Evolutionary conservation across 345 rosid species (phyloP), one percentile per base, ranked within the genome.

Genomic region (Dipteronia sinensis): DNA sequence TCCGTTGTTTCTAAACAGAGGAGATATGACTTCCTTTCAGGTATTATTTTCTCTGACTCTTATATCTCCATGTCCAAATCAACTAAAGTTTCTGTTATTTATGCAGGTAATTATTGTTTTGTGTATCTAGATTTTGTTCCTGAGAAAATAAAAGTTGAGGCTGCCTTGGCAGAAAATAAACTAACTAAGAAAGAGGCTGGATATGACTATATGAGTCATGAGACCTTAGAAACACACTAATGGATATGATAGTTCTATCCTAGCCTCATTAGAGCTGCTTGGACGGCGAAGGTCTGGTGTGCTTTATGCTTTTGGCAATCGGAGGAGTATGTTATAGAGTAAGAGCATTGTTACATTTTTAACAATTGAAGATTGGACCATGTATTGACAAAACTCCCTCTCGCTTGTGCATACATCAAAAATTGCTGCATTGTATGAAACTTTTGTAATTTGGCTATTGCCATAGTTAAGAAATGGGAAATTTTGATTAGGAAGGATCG

Each of bases 21-120:
- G 72, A 86, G 88, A 87, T 91, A 90, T 12, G 95, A 93, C 80
- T 95, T 95, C 76, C 93, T 86, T 86, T 89, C 93, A 40, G 97
- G 98, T 94, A 83, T 7, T 61, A 38, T 38, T 31, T 17, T 29
- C 53, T 77, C 59, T 15, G 22, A 55, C 17, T 29, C 27, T 0
- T 34, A 53, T 7, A 7, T 75, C 53, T 38, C 19, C 12, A 47
- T 53, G 31, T 20, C 25, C 1, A 31, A 47, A 38, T n/a, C 42
- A 53, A n/a, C 2, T 17, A 62, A 63, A 19, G 34, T 65, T 65
- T 51, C 23, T 51, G 9, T 31, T 49, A 12, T 42, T 59, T 67
- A 9, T 17, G 34, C 74, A 13, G 12, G 13, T 55, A 16, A 0
- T 1, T 4, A 40, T 74, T 46, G 72, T 65, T 13, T 80, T 59